Conservation (phyloP, 2,329 filamentous ascomycete species). For the Cytospora piceae region DNA sequence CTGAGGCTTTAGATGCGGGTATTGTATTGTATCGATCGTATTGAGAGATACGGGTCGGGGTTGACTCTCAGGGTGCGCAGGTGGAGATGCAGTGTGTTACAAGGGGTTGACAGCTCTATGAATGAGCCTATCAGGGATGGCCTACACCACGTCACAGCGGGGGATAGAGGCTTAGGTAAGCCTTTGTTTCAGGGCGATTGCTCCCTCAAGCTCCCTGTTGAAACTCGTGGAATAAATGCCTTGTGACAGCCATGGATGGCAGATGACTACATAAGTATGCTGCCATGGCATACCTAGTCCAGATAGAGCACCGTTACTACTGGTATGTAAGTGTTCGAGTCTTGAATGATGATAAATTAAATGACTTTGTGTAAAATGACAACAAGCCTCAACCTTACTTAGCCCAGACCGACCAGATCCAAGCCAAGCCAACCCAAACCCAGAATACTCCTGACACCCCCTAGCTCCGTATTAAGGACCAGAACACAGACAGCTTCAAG, state of each 20-base stretch:
- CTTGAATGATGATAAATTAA: too few relatives aligned
- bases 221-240: neutral
- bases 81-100: constrained; percentile 1
- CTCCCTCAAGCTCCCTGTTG: too few relatives aligned
- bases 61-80: constrained; percentile 2
- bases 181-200: neutral
- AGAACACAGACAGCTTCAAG: neutral
- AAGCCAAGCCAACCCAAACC: neutral
- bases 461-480: constrained; percentile 8
- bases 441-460: constrained; percentile 9
- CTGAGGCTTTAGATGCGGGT: constrained; percentile 4
- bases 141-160: constrained; percentile 4
- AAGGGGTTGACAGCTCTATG: constrained; percentile 3
- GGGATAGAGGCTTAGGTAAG: constrained; percentile 13
- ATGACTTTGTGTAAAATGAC: too few relatives aligned
- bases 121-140: constrained; percentile 8
- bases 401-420: neutral
- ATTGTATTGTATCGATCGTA: neutral
- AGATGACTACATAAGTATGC: too few relatives aligned
- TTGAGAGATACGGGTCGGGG: neutral
- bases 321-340: neutral
- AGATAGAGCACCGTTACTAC: too few relatives aligned
- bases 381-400: too few relatives aligned
- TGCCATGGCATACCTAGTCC: too few relatives aligned
- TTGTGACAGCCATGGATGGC: neutral